phyloP scores from a whole-genome alignment of 208 protist species.

The Crithidia bombi region DNA sequence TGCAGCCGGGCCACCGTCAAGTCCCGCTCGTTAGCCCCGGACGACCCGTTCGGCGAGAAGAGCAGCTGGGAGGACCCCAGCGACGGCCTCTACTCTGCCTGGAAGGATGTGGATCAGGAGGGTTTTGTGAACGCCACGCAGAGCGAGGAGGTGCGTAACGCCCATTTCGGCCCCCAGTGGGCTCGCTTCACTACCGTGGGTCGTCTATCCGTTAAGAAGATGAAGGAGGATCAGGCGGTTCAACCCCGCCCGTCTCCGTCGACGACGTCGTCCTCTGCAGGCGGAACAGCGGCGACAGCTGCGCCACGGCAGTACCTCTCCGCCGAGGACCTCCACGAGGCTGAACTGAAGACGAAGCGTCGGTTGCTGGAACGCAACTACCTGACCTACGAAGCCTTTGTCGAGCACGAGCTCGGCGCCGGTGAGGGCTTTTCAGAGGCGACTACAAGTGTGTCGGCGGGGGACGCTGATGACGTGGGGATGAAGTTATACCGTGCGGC shows the following conservation, averaged over 20 bases:
- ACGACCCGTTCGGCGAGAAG: slow-evolving; percentile 83
- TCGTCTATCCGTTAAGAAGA: slow-evolving; percentile 62
- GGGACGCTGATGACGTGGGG: background rate
- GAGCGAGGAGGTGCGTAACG: slow-evolving; percentile 65
- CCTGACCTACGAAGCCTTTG: slow-evolving; percentile 71
- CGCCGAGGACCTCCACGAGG: slow-evolving; percentile 57
- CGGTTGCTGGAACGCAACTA: slow-evolving; percentile 68
- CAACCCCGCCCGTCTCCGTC: slow-evolving; percentile 2
- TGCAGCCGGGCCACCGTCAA: slow-evolving; percentile 31
- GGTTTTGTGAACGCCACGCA: slow-evolving; percentile 68
- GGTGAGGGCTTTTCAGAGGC: slow-evolving; percentile 32
- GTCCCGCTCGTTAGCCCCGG: slow-evolving; percentile 53
- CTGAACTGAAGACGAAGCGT: slow-evolving; percentile 43
- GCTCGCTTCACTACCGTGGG: slow-evolving; percentile 73
- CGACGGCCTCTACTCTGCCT: slow-evolving; percentile 67
- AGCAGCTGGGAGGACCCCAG: slow-evolving; percentile 68
- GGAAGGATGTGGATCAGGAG: slow-evolving; percentile 69
- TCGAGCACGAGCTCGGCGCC: slow-evolving; percentile 53
- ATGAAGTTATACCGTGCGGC: slow-evolving; percentile 33
- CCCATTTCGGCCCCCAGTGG: slow-evolving; percentile 86
- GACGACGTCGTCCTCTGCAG: background rate
- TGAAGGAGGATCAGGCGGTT: slow-evolving; percentile 41
- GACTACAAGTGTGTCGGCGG: background rate
- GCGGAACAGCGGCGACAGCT: background rate
- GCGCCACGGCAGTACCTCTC: slow-evolving; percentile 15